Evolutionary conservation across 2,329 filamentous ascomycete species (phyloP).

Genomic region (Fusarium foetens): DNA sequence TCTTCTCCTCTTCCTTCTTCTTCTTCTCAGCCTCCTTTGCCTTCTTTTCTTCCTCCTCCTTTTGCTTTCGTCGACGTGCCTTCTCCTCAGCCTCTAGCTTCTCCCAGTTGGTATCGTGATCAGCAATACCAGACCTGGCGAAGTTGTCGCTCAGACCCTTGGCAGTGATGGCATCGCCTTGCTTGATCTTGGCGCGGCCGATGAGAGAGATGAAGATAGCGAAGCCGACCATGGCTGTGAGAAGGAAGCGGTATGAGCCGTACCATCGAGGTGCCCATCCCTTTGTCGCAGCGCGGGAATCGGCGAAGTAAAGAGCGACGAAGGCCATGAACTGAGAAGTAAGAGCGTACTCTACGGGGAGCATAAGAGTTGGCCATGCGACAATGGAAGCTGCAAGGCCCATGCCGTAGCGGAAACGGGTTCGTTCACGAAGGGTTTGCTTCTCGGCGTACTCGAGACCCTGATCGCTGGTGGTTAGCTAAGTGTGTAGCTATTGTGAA

Average conservation of each 20-base stretch:
- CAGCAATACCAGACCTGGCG: conserved; percentile 47
- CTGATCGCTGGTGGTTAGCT: conserved; percentile 37
- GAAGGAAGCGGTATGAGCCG: conserved; percentile 86
- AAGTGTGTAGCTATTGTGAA: accelerated
- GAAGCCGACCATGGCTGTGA: conserved; percentile 88
- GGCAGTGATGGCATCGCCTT: conserved; percentile 45
- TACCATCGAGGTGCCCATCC: conserved; percentile 92
- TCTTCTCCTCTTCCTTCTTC: conserved; percentile 46
- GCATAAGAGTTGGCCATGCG: conserved; percentile 89
- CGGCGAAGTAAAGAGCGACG: conserved; percentile 85
- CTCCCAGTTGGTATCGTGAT: conserved; percentile 57
- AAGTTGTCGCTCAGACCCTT: conserved; percentile 53
- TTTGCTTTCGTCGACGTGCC: conserved; percentile 50
- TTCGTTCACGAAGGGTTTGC: conserved; percentile 68
- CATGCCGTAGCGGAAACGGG: conserved; percentile 83
- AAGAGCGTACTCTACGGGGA: conserved; percentile 86
- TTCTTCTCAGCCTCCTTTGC: conserved; percentile 50
- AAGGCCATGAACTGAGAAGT: conserved; percentile 89
- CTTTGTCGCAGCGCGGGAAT: conserved; percentile 74
- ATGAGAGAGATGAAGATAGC: conserved; percentile 84
- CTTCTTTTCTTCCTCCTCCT: conserved; percentile 53
- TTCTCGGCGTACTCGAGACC: conserved; percentile 84
- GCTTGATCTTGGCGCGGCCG: conserved; percentile 79
- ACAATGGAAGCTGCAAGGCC: conserved; percentile 82
- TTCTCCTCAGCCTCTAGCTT: conserved; percentile 57